Conservation (phyloP, 441 rosid genomes). For the Macaranga tanarius region DNA sequence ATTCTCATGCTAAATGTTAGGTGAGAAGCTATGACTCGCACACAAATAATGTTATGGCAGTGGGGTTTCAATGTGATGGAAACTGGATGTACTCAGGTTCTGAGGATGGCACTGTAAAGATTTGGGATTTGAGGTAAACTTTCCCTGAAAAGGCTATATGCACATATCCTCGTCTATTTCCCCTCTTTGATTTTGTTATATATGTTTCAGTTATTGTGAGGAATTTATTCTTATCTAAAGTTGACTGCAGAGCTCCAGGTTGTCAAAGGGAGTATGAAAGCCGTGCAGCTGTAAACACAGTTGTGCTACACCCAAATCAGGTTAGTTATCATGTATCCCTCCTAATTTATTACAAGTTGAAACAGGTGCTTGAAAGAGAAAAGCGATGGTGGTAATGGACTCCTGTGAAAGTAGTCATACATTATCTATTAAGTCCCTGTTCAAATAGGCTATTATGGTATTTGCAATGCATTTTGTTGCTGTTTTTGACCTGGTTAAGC, state of each 20-base stretch:
- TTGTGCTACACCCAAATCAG: constrained; percentile 96
- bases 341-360: background rate
- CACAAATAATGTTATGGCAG: constrained; percentile 94
- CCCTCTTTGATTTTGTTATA: background rate
- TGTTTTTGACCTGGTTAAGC: background rate
- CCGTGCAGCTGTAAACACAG: constrained; percentile 89
- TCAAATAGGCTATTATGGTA: background rate
- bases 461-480: background rate
- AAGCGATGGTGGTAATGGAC: background rate
- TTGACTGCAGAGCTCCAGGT: constrained; percentile 76
- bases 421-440: background rate
- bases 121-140: constrained; percentile 87
- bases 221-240: constrained; percentile 19
- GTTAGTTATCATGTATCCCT: constrained; percentile 28
- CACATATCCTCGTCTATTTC: background rate
- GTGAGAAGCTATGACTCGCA: constrained; percentile 93
- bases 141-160: background rate
- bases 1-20: constrained; percentile 31
- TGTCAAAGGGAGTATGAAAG: constrained; percentile 98
- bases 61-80: constrained; percentile 95
- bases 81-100: constrained; percentile 99
- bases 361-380: background rate
- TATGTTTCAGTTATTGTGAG: constrained; percentile 7
- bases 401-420: background rate
- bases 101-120: constrained; percentile 94